Evolutionary conservation across 257 asterid species (phyloP), one percentile per base, ranked within the genome.

Genomic region (Agastache rugosa): DNA sequence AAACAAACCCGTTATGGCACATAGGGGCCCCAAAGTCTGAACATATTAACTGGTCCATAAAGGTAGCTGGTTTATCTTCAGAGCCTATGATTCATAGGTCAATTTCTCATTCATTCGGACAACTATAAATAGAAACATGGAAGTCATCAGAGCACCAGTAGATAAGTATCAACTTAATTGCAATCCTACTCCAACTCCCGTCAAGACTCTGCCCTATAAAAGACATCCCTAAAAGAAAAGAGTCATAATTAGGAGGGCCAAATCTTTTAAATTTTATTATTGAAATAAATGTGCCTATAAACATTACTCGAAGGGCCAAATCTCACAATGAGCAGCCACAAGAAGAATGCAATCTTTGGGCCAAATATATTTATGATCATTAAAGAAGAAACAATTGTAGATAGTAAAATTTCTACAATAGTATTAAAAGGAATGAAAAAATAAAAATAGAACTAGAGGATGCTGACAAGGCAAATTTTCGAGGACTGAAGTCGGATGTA

Each of bases 401-500:
- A 17, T 5, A 20, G 53, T 39, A 12, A 39, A 37, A 29, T 56
- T n/a, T 17, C 64, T 39, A 15, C 17, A 22, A 12, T 8, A 11
- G 12, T 25, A 17, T 14, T 41, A 11, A 51, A 17, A 35, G 6
- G 27, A 16, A 25, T 3, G 58, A 47, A 47, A 17, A 69, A 17
- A 44, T 8, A n/a, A 23, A 47, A 58, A 8, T 44, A 55, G 54
- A 17, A 17, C 4, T 11, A 25, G 41, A 17, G 12, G 29, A 16
- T 16, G 41, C 50, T 23, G 55, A 73, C 11, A 51, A 60, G 35
- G 62, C 17, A 35, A 5, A 8, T 20, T 22, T 48, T 34, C 14
- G 1, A 63, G 72, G 65, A 74, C 60, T 16, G 14, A 65, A 66
- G 41, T 34, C 50, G 27, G 67, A 29, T n/a, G 65, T 27, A 65